Base-by-base conservation (phyloP, 2,329 filamentous ascomycete genomes). In the Epichloe elymi region DNA sequence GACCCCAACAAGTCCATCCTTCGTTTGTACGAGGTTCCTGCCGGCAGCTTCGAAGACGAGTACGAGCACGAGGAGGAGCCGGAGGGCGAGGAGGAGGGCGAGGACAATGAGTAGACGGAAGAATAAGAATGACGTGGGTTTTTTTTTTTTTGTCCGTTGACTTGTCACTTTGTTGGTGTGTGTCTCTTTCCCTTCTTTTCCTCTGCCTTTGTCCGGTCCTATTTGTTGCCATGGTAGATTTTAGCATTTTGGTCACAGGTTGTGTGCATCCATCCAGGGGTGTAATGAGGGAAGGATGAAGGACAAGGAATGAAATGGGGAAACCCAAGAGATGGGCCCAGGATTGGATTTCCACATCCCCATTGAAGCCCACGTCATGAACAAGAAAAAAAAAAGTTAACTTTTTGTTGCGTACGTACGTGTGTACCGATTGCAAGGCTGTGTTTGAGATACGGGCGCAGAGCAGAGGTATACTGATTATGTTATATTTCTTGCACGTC, bases 1-100 rank as follows among this genome's bases (percentile, higher is more conserved):
- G 93, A 98, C 70, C 93, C 93, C 53, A 98, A 98, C 78, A 97
- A 96, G 83, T 81, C 86, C 53, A 88, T 96, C 57, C 81, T 98
- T 58, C 83, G 93, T 56, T 73, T 98, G 63, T 98, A 98, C 74
- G 84, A 90, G 67, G 87, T 98, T 7, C 93, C 93, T 2, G 71
- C 80, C 48, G 82, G 84, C 62, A 93, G 88, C 55, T 91, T 97
- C 65, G 93, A 97, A 61, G 91, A 97, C 61, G 87, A 91, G 36
- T 85, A 79, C 4, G 88, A 94, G 49, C 85, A 86, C 54, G 76
- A 76, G 46, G 76, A 75, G 54, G 67, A 70, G 36, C 72, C 71
- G 37, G 72, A 71, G 42, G 75, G 74, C 58, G 76, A 74, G 49
- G 76, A 74, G 45, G 62, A 63, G 53, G 64, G 58, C 48, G 61